These are phyloP conservation scores for Rhizophagus clarus DNA, from an alignment of 192 early-diverging fungal species.

Conservation along the genomic window DNA sequence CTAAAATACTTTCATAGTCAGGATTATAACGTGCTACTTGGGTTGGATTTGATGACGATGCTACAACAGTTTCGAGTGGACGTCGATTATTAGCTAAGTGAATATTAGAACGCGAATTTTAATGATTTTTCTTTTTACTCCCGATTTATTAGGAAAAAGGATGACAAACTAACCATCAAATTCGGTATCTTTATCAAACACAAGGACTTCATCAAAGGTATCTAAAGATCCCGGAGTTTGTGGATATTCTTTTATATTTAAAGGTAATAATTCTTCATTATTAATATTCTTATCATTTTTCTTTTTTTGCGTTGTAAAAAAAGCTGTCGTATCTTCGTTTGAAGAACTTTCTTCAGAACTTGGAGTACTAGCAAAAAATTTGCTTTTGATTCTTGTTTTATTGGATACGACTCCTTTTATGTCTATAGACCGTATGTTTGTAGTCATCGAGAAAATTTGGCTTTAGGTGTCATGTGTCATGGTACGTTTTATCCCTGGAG, in stretches of 20 bases:
- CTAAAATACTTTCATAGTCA: slow-evolving; percentile 38
- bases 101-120: neutral
- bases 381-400: neutral
- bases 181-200: neutral
- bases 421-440: slow-evolving; percentile 6
- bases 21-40: neutral
- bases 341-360: slow-evolving; percentile 13
- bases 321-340: neutral
- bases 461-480: neutral
- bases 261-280: slow-evolving; percentile 9
- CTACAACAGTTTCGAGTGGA: neutral
- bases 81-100: neutral
- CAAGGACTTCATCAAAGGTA: neutral
- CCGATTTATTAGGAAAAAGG: neutral
- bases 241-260: neutral
- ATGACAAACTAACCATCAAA: slow-evolving; percentile 5
- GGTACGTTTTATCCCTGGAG: neutral
- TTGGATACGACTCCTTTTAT: neutral
- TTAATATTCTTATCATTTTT: neutral
- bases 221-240: slow-evolving; percentile 1
- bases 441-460: neutral
- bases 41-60: neutral
- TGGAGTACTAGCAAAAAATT: slow-evolving; percentile 3
- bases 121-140: neutral
- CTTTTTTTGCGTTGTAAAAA: neutral